Evolutionary conservation across 2,329 filamentous ascomycete species (phyloP).

Genomic region (Verticillium nubilum): DNA sequence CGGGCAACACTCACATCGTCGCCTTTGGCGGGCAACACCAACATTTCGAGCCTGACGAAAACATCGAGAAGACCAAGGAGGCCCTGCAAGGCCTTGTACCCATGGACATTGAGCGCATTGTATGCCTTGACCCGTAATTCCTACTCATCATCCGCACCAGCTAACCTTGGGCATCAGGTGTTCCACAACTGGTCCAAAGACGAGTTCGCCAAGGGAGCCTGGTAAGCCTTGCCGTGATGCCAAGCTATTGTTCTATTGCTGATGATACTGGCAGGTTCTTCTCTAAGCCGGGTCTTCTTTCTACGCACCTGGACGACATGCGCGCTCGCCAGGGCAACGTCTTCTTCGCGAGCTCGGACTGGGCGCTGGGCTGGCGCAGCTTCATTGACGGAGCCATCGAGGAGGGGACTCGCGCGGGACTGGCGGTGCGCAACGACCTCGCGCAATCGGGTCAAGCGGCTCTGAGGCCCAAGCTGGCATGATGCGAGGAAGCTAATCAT

Average conservation of each 20-base stretch:
- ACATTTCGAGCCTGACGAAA: constrained; percentile 37
- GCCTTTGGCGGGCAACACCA: constrained; percentile 35
- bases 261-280: constrained; percentile 23
- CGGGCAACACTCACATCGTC: constrained; percentile 42
- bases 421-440: constrained; percentile 8
- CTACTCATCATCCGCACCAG: neutral
- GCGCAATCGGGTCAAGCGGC: neutral
- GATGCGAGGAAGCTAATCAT: neutral
- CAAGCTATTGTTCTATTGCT: neutral
- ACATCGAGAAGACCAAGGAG: constrained; percentile 25
- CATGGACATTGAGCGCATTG: constrained; percentile 21
- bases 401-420: constrained; percentile 31
- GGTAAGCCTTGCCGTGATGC: constrained; percentile 13
- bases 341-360: constrained; percentile 41
- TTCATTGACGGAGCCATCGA: constrained; percentile 47
- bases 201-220: constrained; percentile 38
- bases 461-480: neutral
- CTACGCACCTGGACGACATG: constrained; percentile 32
- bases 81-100: constrained; percentile 26
- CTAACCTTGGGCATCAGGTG: constrained; percentile 17
- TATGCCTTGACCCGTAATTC: constrained; percentile 6
- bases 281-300: constrained; percentile 27
- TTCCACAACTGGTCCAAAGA: constrained; percentile 45
- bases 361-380: constrained; percentile 42
- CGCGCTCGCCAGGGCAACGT: constrained; percentile 34